Evolutionary conservation across 73 alveolate species (phyloP).

Genomic region (Tetrahymena borealis): DNA sequence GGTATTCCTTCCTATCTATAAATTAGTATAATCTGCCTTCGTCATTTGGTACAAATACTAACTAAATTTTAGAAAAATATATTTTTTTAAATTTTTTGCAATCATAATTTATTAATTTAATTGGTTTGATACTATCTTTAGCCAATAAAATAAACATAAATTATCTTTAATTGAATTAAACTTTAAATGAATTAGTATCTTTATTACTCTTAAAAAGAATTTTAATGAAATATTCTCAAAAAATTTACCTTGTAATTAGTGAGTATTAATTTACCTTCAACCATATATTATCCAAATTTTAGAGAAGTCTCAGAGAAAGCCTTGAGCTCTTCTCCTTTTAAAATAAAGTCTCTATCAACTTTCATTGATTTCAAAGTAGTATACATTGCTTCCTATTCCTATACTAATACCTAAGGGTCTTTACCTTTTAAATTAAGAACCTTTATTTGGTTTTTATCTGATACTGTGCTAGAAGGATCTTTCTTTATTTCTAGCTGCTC

Average conservation of each 20-base stretch:
- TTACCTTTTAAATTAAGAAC: neutral
- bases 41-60: neutral
- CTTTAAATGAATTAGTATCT: neutral
- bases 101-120: too few species aligned
- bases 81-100: too few species aligned
- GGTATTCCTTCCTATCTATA: slow-evolving; percentile 19
- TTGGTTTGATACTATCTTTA: too few species aligned
- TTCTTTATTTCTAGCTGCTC: neutral
- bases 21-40: neutral
- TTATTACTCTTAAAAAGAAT: neutral
- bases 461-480: neutral
- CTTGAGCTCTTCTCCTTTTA: neutral
- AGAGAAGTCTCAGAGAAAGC: neutral
- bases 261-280: neutral
- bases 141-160: too few species aligned
- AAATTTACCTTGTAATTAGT: neutral
- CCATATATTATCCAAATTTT: neutral
- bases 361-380: neutral
- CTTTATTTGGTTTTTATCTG: neutral
- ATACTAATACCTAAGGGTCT: neutral
- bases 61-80: neutral
- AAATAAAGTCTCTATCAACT: neutral
- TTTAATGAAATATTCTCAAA: neutral
- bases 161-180: neutral
- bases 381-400: neutral